These are phyloP conservation scores for Falciphora oryzae DNA, from an alignment of 2,329 filamentous ascomycete genomes.

Conservation along the genomic window DNA sequence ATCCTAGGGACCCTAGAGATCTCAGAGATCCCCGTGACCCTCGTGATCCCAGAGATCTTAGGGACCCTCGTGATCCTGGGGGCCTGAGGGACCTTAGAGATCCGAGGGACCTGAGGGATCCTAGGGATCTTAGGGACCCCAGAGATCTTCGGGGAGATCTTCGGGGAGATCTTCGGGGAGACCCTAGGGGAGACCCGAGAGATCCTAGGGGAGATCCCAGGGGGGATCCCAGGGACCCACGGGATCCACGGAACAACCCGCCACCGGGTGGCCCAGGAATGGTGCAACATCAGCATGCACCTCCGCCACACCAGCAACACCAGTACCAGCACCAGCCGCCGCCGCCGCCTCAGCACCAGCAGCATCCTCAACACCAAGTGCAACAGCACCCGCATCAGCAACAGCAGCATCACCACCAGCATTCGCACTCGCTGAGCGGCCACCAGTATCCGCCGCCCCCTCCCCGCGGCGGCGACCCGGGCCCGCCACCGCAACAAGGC, in stretches of 20 bases:
- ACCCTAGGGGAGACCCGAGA: too few relatives aligned
- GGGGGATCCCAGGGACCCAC: not conserved
- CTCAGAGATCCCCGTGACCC: too few relatives aligned
- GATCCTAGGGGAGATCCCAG: too few relatives aligned
- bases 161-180: too few relatives aligned
- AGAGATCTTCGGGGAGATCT: too few relatives aligned
- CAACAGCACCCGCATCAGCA: slow-evolving; percentile 14
- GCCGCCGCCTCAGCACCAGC: slow-evolving; percentile 14
- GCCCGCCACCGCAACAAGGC: slow-evolving; percentile 13
- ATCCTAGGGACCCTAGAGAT: slow-evolving; percentile 3
- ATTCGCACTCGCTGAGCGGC: slow-evolving; percentile 23
- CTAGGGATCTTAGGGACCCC: not conserved
- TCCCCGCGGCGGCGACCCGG: slow-evolving; percentile 12
- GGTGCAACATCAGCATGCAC: slow-evolving; percentile 17
- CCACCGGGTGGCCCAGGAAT: slow-evolving; percentile 10
- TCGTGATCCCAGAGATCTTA: too few relatives aligned
- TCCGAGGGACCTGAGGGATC: not conserved
- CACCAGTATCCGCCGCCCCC: slow-evolving; percentile 21
- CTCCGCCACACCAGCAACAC: slow-evolving; percentile 13
- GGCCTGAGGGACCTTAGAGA: too few relatives aligned
- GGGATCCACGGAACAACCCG: slow-evolving; percentile 1
- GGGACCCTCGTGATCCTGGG: too few relatives aligned
- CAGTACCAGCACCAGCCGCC: slow-evolving; percentile 14
- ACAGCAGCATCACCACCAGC: slow-evolving; percentile 21
- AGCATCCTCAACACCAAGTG: slow-evolving; percentile 15